These are phyloP conservation scores for Haplosporangium sp. DNA, from an alignment of 371 early-diverging fungal genomes.

Conservation along the genomic window DNA sequence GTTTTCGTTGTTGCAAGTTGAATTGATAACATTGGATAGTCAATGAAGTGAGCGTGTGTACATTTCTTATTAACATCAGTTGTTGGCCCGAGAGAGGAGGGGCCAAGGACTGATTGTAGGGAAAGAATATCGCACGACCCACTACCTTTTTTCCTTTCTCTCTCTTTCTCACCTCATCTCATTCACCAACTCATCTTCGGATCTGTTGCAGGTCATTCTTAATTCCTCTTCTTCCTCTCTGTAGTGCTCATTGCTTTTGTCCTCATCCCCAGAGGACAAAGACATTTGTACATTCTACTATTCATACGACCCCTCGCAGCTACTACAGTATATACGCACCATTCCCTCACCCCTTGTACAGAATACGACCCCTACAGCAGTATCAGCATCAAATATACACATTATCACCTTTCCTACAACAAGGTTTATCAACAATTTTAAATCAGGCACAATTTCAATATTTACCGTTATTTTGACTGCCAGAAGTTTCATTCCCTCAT, in stretches of 20 bases:
- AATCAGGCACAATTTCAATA: neutral
- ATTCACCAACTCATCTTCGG: neutral
- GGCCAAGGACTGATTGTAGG: neutral
- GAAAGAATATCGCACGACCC: slow-evolving; percentile 9
- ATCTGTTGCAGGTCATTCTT: neutral
- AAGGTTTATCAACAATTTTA: neutral
- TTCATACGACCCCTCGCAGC: neutral
- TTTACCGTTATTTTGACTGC: slow-evolving; percentile 1
- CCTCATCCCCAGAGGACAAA: neutral
- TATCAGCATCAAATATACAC: too few relatives aligned
- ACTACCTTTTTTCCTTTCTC: neutral
- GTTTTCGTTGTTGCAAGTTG: neutral
- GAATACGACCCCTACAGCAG: neutral
- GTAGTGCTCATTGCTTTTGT: neutral
- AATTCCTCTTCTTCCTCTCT: neutral
- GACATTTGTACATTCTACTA: neutral
- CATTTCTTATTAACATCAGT: neutral
- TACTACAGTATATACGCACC: neutral
- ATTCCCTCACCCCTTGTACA: neutral
- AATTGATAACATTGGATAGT: slow-evolving; percentile 1
- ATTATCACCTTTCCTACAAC: neutral
- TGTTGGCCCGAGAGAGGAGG: neutral
- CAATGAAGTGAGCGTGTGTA: neutral
- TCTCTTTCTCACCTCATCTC: neutral
- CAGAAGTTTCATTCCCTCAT: too few relatives aligned